phyloP scores from a whole-genome alignment of 2,329 filamentous ascomycete species.

The Geosmithia putterillii region DNA sequence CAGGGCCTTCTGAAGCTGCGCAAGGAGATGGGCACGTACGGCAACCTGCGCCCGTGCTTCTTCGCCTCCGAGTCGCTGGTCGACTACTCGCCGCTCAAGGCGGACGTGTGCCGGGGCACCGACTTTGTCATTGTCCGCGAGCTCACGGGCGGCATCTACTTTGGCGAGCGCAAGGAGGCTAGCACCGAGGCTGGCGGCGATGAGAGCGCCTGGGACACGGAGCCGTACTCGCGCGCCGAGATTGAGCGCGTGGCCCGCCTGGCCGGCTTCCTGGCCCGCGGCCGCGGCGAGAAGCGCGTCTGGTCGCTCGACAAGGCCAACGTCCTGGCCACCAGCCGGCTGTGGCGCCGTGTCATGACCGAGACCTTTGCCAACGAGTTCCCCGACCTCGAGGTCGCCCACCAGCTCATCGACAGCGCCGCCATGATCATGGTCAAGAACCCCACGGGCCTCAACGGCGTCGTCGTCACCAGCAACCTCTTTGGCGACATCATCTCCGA shows the following conservation, averaged over 20 bases:
- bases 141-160: conserved; percentile 88
- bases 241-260: conserved; percentile 77
- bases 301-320: conserved; percentile 88
- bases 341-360: conserved; percentile 80
- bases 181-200: conserved; percentile 54
- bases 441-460: conserved; percentile 68
- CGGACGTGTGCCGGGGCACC: conserved; percentile 70
- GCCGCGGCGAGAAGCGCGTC: conserved; percentile 55
- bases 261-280: conserved; percentile 65
- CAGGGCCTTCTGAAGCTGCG: conserved; percentile 83
- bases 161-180: conserved; percentile 74
- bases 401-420: conserved; percentile 77
- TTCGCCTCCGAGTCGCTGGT: conserved; percentile 82
- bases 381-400: conserved; percentile 80
- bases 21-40: conserved; percentile 88
- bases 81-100: conserved; percentile 75
- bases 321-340: conserved; percentile 75
- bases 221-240: conserved; percentile 71
- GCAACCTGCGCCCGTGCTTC: conserved; percentile 91
- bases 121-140: conserved; percentile 92
- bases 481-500: conserved; percentile 96
- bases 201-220: conserved; percentile 65
- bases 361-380: conserved; percentile 97
- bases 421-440: conserved; percentile 95
- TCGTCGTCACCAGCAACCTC: conserved; percentile 85